phyloP scores from a whole-genome alignment of 75 land plant species.

The Cryptomeria japonica region DNA sequence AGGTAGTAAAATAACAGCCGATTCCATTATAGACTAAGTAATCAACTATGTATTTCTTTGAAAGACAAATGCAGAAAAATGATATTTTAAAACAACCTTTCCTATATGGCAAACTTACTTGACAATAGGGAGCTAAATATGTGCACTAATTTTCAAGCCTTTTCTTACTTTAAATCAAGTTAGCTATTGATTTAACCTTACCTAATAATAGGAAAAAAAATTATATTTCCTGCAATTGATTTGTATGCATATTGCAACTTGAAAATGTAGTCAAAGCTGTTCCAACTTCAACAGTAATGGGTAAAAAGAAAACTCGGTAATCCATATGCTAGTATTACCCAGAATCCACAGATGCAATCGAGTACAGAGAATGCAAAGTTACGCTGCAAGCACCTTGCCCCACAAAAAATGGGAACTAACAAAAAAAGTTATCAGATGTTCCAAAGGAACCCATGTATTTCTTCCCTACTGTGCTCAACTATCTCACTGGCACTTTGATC shows the following conservation, averaged over 20 bases:
- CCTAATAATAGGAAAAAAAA: neutral
- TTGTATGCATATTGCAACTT: neutral
- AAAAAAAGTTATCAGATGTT: neutral
- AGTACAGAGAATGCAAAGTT: neutral
- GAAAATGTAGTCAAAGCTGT: neutral
- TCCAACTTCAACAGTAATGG: neutral
- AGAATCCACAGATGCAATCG: neutral
- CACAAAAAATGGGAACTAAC: neutral
- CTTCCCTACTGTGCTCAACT: neutral
- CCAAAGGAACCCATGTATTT: neutral
- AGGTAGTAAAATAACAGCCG: neutral
- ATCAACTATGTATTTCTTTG: neutral
- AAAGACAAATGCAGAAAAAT: neutral
- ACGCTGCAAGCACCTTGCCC: neutral
- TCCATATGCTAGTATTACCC: neutral
- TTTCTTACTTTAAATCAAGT: neutral
- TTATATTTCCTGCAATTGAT: neutral
- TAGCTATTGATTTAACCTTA: neutral
- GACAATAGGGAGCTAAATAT: neutral
- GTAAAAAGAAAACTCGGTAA: neutral
- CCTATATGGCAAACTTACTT: neutral
- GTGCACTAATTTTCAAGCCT: neutral
- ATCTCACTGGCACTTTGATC: conserved; percentile 84
- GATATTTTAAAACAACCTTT: neutral
- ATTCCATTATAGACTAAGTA: neutral